Evolutionary conservation across 106 monocot genomes (phyloP), one percentile per base, ranked within the genome.

Genomic region (Posidonia australis): DNA sequence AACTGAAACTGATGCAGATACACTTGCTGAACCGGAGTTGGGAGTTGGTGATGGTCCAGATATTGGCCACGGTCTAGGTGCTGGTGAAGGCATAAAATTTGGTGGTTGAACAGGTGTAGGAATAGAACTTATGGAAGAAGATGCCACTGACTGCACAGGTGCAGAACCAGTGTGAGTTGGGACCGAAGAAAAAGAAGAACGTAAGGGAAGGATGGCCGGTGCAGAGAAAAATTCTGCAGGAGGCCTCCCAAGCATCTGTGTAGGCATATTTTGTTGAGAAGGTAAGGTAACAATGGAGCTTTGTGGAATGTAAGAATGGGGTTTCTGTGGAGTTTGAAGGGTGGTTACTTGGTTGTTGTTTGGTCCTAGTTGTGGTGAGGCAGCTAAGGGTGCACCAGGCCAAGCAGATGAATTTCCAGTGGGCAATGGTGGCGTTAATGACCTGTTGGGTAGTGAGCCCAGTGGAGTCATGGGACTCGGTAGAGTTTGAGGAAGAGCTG

Each of bases 191-290:
- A 58, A 65, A 5, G 65, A 48, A 45, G 61, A 56, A 44, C 18
- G 58, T 55, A 30, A 68, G 67, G 12, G 31, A 82, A 64, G 1
- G 28, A 16, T 51, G 53, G 13, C 31, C 60, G 48, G 17, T 13
- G 71, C 42, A 2, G 51, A 18, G 62, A 81, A 81, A 65, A 73
- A 81, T 69, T 62, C 63, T 12, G 49, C 21, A 20, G 36, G 7
- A 4, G 36, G 36, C 36, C 36, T 36, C 7, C 36, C 36, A 36
- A n/a, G n/a, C n/a, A n/a, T n/a, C n/a, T 36, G 62, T 25, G 63
- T 13, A 56, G 76, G 68, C 10, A 67, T 64, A 57, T 70, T 86
- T 31, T 43, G 63, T 64, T 62, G 78, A 22, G 62, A 30, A 58
- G 64, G 63, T 30, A 42, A 10, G 22, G 72, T 42, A 56, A 49